Percentiles rank a stretch among this genome's conserved stretches.
Conservation (phyloP, 805 yeast species). For the Cyberlindnera maritima region DNA sequence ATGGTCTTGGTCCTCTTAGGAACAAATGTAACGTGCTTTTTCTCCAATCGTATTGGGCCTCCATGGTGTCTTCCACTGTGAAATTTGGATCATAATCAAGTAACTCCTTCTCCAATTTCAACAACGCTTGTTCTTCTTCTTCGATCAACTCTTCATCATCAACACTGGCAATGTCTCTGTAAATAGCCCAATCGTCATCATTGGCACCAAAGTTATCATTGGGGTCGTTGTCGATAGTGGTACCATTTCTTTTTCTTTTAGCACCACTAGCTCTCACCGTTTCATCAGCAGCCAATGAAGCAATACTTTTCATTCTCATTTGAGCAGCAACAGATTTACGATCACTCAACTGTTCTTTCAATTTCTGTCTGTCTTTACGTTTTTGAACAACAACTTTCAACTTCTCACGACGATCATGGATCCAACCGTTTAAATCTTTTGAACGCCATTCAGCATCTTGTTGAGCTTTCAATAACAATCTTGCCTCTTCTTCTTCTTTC, state of each 20-base stretch:
- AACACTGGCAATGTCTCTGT: conserved; percentile 73
- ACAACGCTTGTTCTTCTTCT: conserved; percentile 59
- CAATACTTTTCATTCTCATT: conserved; percentile 86
- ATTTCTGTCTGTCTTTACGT: conserved; percentile 64
- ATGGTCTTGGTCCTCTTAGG: conserved; percentile 86
- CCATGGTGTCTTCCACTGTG: conserved; percentile 79
- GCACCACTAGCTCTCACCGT: conserved; percentile 33
- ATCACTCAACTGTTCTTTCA: conserved; percentile 77
- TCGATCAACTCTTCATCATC: conserved; percentile 81
- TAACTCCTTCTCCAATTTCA: conserved; percentile 68
- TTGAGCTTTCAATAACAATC: conserved; percentile 54
- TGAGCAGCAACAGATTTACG: conserved; percentile 91
- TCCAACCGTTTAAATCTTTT: conserved; percentile 76
- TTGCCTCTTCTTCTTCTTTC: conserved; percentile 62
- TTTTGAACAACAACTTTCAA: conserved; percentile 57
- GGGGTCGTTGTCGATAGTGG: conserved; percentile 84
- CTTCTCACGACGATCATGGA: conserved; percentile 60
- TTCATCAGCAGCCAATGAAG: conserved; percentile 78
- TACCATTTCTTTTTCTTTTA: conserved; percentile 49
- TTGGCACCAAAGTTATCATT: conserved; percentile 93
- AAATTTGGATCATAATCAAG: conserved; percentile 83
- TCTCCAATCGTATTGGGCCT: conserved; percentile 82
- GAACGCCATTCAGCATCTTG: conserved; percentile 79
- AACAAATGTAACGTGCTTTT: conserved; percentile 77
- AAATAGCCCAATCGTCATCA: conserved; percentile 94